Percentiles rank a stretch among this genome's conserved stretches.
Evolutionary conservation across 768 basidiomycete genomes (phyloP).

Genomic region (Clitopilus passeckerianus): DNA sequence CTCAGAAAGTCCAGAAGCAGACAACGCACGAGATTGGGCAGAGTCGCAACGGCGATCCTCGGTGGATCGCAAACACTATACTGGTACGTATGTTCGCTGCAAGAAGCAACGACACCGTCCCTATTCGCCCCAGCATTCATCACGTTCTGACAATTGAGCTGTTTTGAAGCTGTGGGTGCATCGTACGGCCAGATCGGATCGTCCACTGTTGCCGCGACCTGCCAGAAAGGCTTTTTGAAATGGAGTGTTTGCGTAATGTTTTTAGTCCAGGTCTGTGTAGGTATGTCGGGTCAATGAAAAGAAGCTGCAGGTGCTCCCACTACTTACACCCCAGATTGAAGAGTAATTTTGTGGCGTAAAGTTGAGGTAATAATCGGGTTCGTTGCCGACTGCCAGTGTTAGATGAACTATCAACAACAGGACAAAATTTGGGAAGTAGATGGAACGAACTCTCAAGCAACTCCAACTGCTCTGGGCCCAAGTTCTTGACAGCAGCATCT

Average conservation of each 20-base stretch:
- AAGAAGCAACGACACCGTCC: slow-evolving; percentile 35
- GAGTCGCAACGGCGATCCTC: slow-evolving; percentile 38
- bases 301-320: neutral
- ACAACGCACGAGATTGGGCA: slow-evolving; percentile 39
- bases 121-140: slow-evolving; percentile 40
- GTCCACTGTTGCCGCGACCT: slow-evolving; percentile 43
- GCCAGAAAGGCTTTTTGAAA: slow-evolving; percentile 35
- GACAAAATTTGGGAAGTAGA: neutral
- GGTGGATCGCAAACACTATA: slow-evolving; percentile 44
- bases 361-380: slow-evolving; percentile 45
- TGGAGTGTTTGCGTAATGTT: slow-evolving; percentile 38
- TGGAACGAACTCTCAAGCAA: slow-evolving; percentile 37
- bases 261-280: slow-evolving; percentile 38
- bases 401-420: neutral
- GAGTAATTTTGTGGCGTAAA: slow-evolving; percentile 41
- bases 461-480: slow-evolving; percentile 30
- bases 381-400: slow-evolving; percentile 39
- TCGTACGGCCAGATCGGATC: slow-evolving; percentile 50
- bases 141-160: slow-evolving; percentile 44
- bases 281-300: neutral
- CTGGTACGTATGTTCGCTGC: slow-evolving; percentile 53
- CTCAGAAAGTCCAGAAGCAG: neutral
- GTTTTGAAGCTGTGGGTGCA: slow-evolving; percentile 33
- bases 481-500: slow-evolving; percentile 30
- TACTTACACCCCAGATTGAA: slow-evolving; percentile 36